phyloP scores from a whole-genome alignment of 163 green algal genomes.

The Trebouxia gelatinosa region DNA sequence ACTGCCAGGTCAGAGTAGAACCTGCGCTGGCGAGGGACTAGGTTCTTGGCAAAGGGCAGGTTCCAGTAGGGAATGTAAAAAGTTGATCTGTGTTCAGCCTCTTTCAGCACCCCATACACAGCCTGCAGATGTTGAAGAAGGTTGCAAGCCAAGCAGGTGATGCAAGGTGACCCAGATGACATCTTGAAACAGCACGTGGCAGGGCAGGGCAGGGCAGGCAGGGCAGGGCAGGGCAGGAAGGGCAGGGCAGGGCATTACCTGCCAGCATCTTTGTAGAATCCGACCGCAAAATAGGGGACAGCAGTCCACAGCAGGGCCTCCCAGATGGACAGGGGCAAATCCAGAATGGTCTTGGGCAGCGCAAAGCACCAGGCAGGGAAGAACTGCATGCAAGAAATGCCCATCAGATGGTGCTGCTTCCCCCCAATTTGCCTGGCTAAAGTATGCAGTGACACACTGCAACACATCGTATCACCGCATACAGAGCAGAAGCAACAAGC shows the following conservation, averaged over 20 bases:
- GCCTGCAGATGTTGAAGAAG: no score
- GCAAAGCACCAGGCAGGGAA: conserved; percentile 58
- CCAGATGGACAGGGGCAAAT: conserved; percentile 59
- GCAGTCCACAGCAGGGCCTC: conserved; percentile 57
- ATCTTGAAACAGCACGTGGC: background rate
- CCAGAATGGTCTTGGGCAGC: conserved; percentile 61
- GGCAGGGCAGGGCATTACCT: conserved; percentile 14
- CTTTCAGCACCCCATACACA: conserved; percentile 95
- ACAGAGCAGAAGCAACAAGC: background rate
- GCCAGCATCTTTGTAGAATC: conserved; percentile 38
- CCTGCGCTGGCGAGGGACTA: conserved; percentile 86
- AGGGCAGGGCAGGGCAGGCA: background rate
- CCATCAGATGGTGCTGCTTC: background rate
- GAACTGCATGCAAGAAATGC: conserved; percentile 35
- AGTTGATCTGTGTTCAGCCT: conserved; percentile 96
- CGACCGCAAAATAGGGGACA: conserved; percentile 51
- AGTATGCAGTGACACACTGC: background rate
- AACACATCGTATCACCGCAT: background rate
- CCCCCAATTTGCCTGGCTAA: background rate
- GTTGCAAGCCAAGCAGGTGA: no score
- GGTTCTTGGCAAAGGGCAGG: conserved; percentile 68
- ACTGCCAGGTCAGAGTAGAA: conserved; percentile 77
- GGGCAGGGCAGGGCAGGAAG: background rate
- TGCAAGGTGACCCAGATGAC: background rate
- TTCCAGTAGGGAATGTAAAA: conserved; percentile 99